Conservation (phyloP, 208 protist genomes). For the Trichomonas gallinae region DNA sequence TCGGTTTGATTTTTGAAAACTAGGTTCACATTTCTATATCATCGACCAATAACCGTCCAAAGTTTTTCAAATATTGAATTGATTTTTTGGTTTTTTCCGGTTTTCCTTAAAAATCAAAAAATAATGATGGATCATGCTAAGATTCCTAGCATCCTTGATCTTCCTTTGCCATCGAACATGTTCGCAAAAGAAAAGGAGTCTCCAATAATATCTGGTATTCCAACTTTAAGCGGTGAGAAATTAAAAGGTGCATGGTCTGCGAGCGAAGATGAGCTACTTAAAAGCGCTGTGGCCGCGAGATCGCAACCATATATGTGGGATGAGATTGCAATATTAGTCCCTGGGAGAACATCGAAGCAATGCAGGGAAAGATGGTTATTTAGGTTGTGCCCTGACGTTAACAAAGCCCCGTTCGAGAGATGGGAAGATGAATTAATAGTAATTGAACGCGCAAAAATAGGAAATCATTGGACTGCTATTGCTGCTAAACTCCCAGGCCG, state of each 20-base stretch:
- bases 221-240: neutral
- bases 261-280: neutral
- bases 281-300: neutral
- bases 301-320: neutral
- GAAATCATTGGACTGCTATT: neutral
- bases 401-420: neutral
- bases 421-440: neutral
- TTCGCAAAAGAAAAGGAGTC: too few species aligned
- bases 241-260: neutral
- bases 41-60: too few species aligned
- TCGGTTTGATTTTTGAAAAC: too few species aligned
- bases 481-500: neutral
- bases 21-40: too few species aligned
- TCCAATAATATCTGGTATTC: too few species aligned
- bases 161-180: too few species aligned
- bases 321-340: neutral
- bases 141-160: too few species aligned
- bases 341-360: neutral
- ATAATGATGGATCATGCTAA: too few species aligned
- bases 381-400: neutral
- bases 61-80: too few species aligned
- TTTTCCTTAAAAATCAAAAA: too few species aligned
- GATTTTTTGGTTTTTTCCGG: too few species aligned
- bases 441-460: neutral
- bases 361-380: neutral